Base-by-base conservation (phyloP, 495 filamentous ascomycete genomes). In the Neurospora sp. region DNA sequence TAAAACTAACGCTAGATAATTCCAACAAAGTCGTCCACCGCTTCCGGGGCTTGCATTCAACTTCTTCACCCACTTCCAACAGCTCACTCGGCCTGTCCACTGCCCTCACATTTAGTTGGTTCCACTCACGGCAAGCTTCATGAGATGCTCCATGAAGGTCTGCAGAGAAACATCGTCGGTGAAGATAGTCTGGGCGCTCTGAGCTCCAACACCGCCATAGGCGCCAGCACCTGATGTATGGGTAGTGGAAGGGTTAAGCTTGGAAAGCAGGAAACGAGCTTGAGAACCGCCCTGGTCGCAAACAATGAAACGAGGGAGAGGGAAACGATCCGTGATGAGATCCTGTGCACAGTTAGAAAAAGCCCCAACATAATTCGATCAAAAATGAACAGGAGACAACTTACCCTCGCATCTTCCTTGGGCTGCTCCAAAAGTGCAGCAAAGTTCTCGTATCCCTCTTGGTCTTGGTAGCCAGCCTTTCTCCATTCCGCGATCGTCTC, bases 131-230 rank as follows among this genome's bases (percentile, higher is more conserved):
- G 87, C 87, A 77, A 89, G 75, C 93, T 99, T 99, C 96, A 99
- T 99, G 80, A 99, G 84, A 85, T 97, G 93, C 76, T 99, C 96
- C 96, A 98, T 99, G 80, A 99, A 99, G 8, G 95, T 98, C 83
- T 98, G 96, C 79, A 99, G 85, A 31, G 94, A 97, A 71, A 99
- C 96, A 83, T 99, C 96, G 78, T 99, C 96, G 3, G 96, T 99
- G 83, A 99, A 99, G 77, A 99, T 98, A 16, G 96, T 99, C 84
- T 98, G 96, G 40, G 96, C 94, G 27, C 92, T 95, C 78, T 97
- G 93, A 23, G 92, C 88, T 54, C 87, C 87, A 38, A 93, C 91
- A 74, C 94, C 95, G 72, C 96, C 96, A 76, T 97, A 98, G 9
- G 93, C 91, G 8, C 79, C 79, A n/a, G 78, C 79, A 69, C 93